Evolutionary conservation across 371 early-diverging fungal genomes (phyloP), one percentile per base, ranked within the genome.

Genomic region (Apophysomyces sp.): DNA sequence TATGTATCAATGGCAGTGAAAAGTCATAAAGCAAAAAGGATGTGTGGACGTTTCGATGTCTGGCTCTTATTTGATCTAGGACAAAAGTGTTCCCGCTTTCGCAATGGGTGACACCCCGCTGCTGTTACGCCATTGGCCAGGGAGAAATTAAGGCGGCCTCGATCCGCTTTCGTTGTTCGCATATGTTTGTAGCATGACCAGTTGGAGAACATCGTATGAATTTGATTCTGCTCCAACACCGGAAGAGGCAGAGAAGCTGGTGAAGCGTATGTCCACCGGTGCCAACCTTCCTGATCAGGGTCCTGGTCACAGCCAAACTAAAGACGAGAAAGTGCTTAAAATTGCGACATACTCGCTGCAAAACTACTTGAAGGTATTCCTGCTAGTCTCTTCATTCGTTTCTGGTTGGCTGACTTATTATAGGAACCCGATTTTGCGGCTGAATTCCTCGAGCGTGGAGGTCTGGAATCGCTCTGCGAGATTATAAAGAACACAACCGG

Each of bases 391-490:
- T 30, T 18, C 8, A 21, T 3, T 44, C 21, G 9, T 18, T 5
- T 0, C 3, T 44, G 4, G 21, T 3, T 44, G 1, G 18, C 51
- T 13, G 5, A 15, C 52, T 28, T 8, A 31, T 12, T 3, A 15
- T 62, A 89, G 89, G 89, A 89, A 67, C 75, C 78, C 11, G 89
- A 90, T n/a, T 90, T 90, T 77, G 84, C 84, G n/a, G 78, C 82
- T 27, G 89, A 87, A 64, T 90, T 90, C 58, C 66, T 88, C 31
- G 73, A 77, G 32, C 71, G 77, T 37, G 86, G 83, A n/a, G 92
- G 92, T 2, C 58, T 88, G 12, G 73, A 78, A 29, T 82, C 82
- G 31, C 71, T 91, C 18, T 85, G 87, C 62, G 82, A 86, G 36
- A 78, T 85, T 32, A 84, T 89, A 29, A 69, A 76, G 36, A 82